phyloP scores from a whole-genome alignment of 1,139 yeast genomes.

The Hansenula sp. region DNA sequence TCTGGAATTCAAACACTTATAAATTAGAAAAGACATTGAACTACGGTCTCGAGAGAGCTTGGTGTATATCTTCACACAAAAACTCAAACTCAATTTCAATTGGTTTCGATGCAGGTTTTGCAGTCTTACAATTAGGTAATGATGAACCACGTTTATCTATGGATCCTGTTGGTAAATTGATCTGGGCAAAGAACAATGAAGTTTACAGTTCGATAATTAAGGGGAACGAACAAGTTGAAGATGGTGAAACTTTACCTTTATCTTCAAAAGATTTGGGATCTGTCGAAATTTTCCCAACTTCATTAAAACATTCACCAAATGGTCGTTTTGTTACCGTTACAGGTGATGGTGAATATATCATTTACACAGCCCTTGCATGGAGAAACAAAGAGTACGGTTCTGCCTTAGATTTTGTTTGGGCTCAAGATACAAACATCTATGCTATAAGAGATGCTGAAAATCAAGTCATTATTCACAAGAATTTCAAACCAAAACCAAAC shows the following conservation, averaged over 20 bases:
- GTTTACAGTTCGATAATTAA: conserved; percentile 81
- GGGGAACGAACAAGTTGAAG: conserved; percentile 62
- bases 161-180: conserved; percentile 88
- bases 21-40: conserved; percentile 87
- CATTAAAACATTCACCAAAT: conserved; percentile 87
- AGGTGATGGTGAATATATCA: conserved; percentile 97
- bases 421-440: conserved; percentile 81
- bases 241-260: conserved; percentile 74
- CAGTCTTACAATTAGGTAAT: conserved; percentile 81
- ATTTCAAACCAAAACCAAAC: conserved; percentile 73
- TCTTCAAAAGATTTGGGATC: conserved; percentile 87
- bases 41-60: conserved; percentile 89
- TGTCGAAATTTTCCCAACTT: conserved; percentile 88
- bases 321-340: conserved; percentile 96
- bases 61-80: conserved; percentile 86
- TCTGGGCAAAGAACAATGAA: conserved; percentile 84
- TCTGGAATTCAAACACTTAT: conserved; percentile 79
- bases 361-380: conserved; percentile 97
- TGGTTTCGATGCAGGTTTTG: conserved; percentile 94
- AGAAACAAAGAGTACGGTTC: conserved; percentile 91
- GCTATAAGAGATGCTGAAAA: conserved; percentile 75
- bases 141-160: conserved; percentile 92
- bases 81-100: conserved; percentile 79
- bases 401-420: conserved; percentile 92
- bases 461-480: conserved; percentile 67